Base-by-base conservation (phyloP, 257 asterid species). In the Jacaranda mimosifolia region DNA sequence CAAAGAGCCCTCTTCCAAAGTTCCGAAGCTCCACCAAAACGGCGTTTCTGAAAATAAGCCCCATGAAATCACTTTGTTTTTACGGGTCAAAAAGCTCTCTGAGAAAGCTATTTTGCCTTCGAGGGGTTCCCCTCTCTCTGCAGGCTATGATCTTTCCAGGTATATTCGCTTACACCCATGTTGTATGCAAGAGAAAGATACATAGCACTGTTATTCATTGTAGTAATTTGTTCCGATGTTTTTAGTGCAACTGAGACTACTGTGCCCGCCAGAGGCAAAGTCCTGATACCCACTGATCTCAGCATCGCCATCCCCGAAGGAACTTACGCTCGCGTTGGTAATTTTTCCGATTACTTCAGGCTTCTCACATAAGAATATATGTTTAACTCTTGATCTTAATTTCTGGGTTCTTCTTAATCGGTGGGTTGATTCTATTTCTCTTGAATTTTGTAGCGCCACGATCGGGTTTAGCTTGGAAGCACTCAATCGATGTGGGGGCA, bases 241-340 rank as follows among this genome's bases (percentile, higher is more conserved):
- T 66, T 21, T 45, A 91, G 99, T 52, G 92, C 97, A n/a, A 58
- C 55, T 0, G 97, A 90, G 38, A 73, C 87, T 0, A 92, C 78
- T 63, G 95, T 94, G 11, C 97, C 97, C 0, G 93, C 89, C 5
- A 85, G 97, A 53, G 97, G 98, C 64, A 94, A 92, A 79, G 97
- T 97, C 3, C 63, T 94, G 78, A 56, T 94, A 12, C 92, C 98
- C 21, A 92, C 97, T 11, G 98, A 91, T 90, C 89, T 94, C 40
- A 90, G 94, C 83, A 81, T 94, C 5, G 97, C 98, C 35, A 84
- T 94, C 38, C 92, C 97, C 0, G 81, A 86, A 67, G 98, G 97
- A 82, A 92, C 98, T 52, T 94, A 94, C 38, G 99, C 97, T 51
- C 95, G 99, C 0, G 75, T 94, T 5, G 96, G 96, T 93, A 86